A percentile compares a stretch with the other conserved stretches of the same genome.
These are phyloP conservation scores for Eurotiales sp. DNA, from an alignment of 2,329 filamentous ascomycete species.

Conservation along the genomic window DNA sequence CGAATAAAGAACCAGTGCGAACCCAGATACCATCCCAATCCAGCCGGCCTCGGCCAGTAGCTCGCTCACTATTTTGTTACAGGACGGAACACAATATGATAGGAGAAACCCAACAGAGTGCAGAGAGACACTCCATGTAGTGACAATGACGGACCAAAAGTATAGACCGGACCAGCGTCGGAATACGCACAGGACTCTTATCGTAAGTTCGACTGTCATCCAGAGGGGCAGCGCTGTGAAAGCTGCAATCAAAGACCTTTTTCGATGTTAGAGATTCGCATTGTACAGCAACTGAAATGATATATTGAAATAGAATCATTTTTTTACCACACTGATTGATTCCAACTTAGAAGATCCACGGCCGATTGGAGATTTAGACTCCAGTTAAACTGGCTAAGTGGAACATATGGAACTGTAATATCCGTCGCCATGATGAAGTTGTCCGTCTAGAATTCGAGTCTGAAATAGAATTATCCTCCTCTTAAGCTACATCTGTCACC, in stretches of 20 bases:
- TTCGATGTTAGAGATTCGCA: not conserved
- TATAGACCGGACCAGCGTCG: conserved; percentile 19
- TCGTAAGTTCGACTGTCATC: conserved; percentile 19
- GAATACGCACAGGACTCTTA: conserved; percentile 21
- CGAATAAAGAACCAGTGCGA: conserved; percentile 40
- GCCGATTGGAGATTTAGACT: not conserved
- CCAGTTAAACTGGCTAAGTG: conserved; percentile 10
- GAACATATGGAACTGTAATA: conserved; percentile 15
- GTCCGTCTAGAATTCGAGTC: too few species aligned
- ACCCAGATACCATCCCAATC: conserved; percentile 39
- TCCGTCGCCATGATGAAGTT: conserved; percentile 2
- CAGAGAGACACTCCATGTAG: conserved; percentile 18
- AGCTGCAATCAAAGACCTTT: conserved; percentile 12
- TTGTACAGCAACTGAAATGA: not conserved
- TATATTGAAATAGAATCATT: not conserved
- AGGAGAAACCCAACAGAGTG: conserved; percentile 21
- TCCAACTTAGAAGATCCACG: conserved; percentile 7
- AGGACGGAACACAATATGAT: conserved; percentile 24
- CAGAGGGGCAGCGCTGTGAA: conserved; percentile 14
- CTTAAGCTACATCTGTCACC: too few species aligned
- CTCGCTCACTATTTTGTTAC: conserved; percentile 23
- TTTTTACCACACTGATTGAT: conserved; percentile 14
- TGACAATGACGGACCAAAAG: conserved; percentile 22
- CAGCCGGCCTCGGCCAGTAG: conserved; percentile 28
- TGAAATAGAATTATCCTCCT: too few species aligned